Base-by-base conservation (phyloP, 2,329 filamentous ascomycete genomes). In the Erysiphe pulchra region DNA sequence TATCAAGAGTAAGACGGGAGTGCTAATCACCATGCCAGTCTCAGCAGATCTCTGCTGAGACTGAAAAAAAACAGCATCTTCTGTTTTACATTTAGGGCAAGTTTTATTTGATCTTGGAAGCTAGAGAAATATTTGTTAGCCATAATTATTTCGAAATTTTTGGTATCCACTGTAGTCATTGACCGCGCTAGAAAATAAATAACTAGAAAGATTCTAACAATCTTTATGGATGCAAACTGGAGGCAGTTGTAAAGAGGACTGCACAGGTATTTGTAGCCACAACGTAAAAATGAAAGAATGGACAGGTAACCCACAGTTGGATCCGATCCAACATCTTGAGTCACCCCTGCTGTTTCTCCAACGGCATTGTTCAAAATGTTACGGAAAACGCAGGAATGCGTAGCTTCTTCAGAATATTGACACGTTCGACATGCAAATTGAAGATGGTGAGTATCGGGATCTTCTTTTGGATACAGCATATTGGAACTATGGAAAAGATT, bases 11-110 rank as follows among this genome's bases (percentile, higher is more conserved):
- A 24, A 24, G 20, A 24, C 6, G 20, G 20, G 20, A 24, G 14
- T 34, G 14, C 11, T 12, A 57, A 80, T 69, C 64, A 95, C 90
- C 90, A 98, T 98, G 66, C 90, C 90, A 40, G 90, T 98, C 63
- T 95, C 86, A 43, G 84, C 83, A 54, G 80, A 93, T 63, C 90
- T 80, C 67, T 95, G 86, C 61, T 98, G 90, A 50, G 86, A 94
- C 66, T 98, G 90, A 68, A 98, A 98, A 66, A 93, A 98, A 49
- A 98, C 92, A 41, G 86, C 85, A 64, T 95, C 86, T 54, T 76
- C 75, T 61, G 90, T 80, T 53, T 73, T 71, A 68, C 92, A 98
- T 54, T 69, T 71, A 45, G 85, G 84, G 65, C 90, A 98, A 49
- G 71, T 71, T 64, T 81, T 84, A 60, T 84, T 82, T 56, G 84